Evolutionary conservation across 2,329 filamentous ascomycete species (phyloP).

Genomic region (Alternaria hordeiaustralica): DNA sequence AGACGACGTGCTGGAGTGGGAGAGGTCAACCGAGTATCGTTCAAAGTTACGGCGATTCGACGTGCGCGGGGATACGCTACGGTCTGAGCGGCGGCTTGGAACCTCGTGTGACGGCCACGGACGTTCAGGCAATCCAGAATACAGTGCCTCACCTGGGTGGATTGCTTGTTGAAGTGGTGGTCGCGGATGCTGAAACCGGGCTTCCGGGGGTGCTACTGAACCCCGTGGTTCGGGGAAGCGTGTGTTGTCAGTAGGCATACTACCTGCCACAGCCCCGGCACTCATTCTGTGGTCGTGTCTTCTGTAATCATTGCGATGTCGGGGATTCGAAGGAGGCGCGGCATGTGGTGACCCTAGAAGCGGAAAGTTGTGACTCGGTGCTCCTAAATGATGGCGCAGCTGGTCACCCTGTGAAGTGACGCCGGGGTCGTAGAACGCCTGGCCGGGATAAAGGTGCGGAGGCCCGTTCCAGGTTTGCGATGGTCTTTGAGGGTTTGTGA

Average conservation of each 20-base stretch:
- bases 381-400: constrained; percentile 4
- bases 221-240: constrained; percentile 9
- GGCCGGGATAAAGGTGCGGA: constrained; percentile 5
- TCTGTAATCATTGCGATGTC: constrained; percentile 8
- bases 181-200: constrained; percentile 19
- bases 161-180: constrained; percentile 19
- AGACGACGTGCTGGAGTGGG: constrained; percentile 26
- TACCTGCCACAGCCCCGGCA: constrained; percentile 9
- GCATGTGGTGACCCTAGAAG: constrained; percentile 1
- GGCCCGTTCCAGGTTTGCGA: constrained; percentile 25
- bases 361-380: constrained; percentile 1
- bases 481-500: constrained; percentile 16
- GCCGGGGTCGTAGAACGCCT: constrained; percentile 7
- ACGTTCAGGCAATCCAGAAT: constrained; percentile 20
- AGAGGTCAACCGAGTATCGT: constrained; percentile 36
- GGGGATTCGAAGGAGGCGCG: not conserved
- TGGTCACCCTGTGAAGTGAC: constrained; percentile 8
- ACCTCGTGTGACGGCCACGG: constrained; percentile 11
- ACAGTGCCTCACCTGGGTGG: constrained; percentile 13
- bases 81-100: constrained; percentile 31
- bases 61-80: constrained; percentile 35
- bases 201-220: constrained; percentile 17
- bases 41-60: constrained; percentile 44
- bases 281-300: constrained; percentile 2
- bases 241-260: constrained; percentile 6